Conservation (phyloP, 2,329 filamentous ascomycete genomes). For the Alternaria burnsii region DNA sequence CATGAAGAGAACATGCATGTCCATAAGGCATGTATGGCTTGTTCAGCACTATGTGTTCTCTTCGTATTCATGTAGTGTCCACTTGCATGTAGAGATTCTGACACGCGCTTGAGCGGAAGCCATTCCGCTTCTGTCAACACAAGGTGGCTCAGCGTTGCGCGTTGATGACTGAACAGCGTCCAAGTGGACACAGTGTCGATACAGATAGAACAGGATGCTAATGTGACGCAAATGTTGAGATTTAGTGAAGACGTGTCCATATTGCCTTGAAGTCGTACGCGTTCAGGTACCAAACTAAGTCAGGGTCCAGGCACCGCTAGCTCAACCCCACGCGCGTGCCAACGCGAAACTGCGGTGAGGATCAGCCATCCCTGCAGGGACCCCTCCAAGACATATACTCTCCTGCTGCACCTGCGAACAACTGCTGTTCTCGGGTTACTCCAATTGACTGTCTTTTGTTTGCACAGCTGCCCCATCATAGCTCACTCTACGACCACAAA, state of each 20-base stretch:
- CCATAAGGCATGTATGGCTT: neutral
- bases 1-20: neutral
- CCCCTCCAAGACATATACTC: conserved; percentile 32
- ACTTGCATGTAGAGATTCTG: neutral
- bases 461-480: neutral
- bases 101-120: conserved; percentile 8
- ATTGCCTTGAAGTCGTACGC: neutral
- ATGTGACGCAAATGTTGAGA: neutral
- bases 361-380: conserved; percentile 28
- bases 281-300: conserved; percentile 11
- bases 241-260: conserved; percentile 3
- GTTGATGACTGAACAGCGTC: neutral
- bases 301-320: conserved; percentile 21
- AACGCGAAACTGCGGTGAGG: conserved; percentile 31
- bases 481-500: neutral
- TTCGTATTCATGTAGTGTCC: conserved; percentile 1
- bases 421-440: neutral
- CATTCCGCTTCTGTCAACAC: conserved; percentile 13
- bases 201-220: neutral
- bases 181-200: neutral
- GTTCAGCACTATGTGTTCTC: neutral
- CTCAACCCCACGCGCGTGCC: conserved; percentile 27
- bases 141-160: conserved; percentile 9
- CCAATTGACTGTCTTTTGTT: neutral
- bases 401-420: conserved; percentile 15